These are phyloP conservation scores for Phytophthora crassamura DNA, from an alignment of 352 stramenopile genomes.

Conservation along the genomic window DNA sequence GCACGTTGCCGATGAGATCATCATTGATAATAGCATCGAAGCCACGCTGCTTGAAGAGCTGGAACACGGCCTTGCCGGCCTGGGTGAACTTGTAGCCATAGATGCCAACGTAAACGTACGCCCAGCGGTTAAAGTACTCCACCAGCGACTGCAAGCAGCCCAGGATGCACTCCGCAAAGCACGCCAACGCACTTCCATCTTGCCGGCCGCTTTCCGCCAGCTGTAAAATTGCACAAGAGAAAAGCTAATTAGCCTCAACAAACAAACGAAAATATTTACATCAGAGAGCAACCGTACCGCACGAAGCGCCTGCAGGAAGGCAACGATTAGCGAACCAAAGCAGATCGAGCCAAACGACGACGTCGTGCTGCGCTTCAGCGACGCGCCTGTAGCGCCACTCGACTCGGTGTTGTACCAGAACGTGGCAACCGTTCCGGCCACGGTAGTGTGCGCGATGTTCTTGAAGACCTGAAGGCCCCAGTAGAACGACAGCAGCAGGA, in stretches of 20 bases:
- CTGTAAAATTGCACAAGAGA: conserved; percentile 22
- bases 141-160: conserved; percentile 86
- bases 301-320: conserved; percentile 92
- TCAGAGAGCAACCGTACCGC: conserved; percentile 40
- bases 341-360: conserved; percentile 97
- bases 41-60: conserved; percentile 93
- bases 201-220: conserved; percentile 75
- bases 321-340: conserved; percentile 94
- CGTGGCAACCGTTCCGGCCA: conserved; percentile 93
- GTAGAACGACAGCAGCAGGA: conserved; percentile 91
- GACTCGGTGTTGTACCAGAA: conserved; percentile 96
- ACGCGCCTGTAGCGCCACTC: conserved; percentile 80
- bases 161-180: conserved; percentile 87
- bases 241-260: not conserved
- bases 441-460: conserved; percentile 94
- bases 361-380: conserved; percentile 86
- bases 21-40: conserved; percentile 98
- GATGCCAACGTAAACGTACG: conserved; percentile 95
- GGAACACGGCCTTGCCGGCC: conserved; percentile 92
- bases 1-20: conserved; percentile 92
- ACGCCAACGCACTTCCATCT: conserved; percentile 74
- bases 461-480: conserved; percentile 93
- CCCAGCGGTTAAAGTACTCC: conserved; percentile 95
- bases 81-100: conserved; percentile 95
- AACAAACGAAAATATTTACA: not conserved